Base-by-base conservation (phyloP, 257 asterid genomes). In the Thymus mandschuricus region DNA sequence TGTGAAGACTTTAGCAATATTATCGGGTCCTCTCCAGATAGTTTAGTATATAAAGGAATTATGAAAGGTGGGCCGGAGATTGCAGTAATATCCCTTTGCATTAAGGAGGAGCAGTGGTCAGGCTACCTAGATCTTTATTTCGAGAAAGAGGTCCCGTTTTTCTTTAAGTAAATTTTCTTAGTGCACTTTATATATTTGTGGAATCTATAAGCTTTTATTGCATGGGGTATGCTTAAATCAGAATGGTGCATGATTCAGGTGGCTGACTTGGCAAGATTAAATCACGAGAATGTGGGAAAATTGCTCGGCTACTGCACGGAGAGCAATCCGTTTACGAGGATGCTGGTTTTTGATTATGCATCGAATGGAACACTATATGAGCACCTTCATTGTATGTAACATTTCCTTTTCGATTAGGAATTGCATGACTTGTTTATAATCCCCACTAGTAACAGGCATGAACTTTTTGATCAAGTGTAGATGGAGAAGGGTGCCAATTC, bases 1-100 rank as follows among this genome's bases (percentile, higher is more conserved):
- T 94, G 98, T 35, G 98, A 94, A 85, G 98, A 91, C 78, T 94
- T 94, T 79, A 94, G 98, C 85, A 94, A 94, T 78, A 88, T 94
- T 29, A 86, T 94, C 35, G 94, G 85, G 46, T 82, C 88, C 21
- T 78, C 87, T 52, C 84, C 89, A 0, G 87, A 87, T 72, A 84
- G 88, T 73, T 78, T 85, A 52, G 91, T 94, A 15, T 94, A 89
- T 79, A 94, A 94, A 82, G 98, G 98, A 68, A 94, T 88, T 44
- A 72, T 88, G 61, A 85, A 85, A 64, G 90, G 88, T 46, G 96
- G 98, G 56, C 92, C 90, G 1, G 97, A 91, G 75, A 89, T 94
- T 11, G 96, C 97, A 0, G 96, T 89, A 15, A 75, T 86, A 75
- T 85, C 95, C 60, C 83, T 89, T 70, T 85, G 97, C 81, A 77